phyloP scores from a whole-genome alignment of 23 red algal genomes.

The Gracilaria gracilis region DNA sequence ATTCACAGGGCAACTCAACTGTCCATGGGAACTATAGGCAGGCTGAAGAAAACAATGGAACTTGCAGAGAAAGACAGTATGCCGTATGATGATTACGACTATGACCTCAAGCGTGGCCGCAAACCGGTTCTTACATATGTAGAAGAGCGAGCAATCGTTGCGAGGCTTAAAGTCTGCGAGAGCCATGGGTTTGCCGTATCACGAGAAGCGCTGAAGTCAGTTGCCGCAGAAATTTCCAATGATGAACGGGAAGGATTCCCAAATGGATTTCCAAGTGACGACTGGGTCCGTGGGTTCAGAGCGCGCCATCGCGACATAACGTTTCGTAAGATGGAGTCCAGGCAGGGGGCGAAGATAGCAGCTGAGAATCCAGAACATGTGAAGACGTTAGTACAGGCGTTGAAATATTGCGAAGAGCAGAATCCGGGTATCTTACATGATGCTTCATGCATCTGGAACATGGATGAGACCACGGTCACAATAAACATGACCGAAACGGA shows the following conservation, averaged over 20 bases:
- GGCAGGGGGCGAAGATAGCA: background rate
- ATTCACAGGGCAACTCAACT: no score
- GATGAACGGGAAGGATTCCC: background rate
- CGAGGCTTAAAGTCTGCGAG: background rate
- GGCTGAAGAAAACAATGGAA: background rate
- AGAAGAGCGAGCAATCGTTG: constrained; percentile 2
- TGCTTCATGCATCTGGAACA: no score
- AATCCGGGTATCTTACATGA: no score
- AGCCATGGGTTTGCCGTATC: background rate
- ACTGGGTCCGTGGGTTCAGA: background rate
- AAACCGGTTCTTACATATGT: background rate
- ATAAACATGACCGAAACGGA: no score
- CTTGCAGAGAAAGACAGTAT: background rate
- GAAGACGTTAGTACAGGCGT: no score
- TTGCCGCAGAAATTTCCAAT: background rate
- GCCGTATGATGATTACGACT: background rate
- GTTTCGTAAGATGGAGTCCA: constrained; percentile 1
- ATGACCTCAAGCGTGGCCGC: background rate
- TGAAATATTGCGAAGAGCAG: no score
- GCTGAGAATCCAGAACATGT: constrained; percentile 14
- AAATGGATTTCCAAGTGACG: constrained; percentile 9
- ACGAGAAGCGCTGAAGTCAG: background rate
- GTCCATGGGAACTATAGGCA: background rate
- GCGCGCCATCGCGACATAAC: constrained; percentile 9
- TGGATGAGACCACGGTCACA: no score